Percentiles rank a stretch among this genome's conserved stretches.
These are phyloP conservation scores for Cryptosporidium bovis DNA, from an alignment of 169 alveolate genomes.

Conservation along the genomic window DNA sequence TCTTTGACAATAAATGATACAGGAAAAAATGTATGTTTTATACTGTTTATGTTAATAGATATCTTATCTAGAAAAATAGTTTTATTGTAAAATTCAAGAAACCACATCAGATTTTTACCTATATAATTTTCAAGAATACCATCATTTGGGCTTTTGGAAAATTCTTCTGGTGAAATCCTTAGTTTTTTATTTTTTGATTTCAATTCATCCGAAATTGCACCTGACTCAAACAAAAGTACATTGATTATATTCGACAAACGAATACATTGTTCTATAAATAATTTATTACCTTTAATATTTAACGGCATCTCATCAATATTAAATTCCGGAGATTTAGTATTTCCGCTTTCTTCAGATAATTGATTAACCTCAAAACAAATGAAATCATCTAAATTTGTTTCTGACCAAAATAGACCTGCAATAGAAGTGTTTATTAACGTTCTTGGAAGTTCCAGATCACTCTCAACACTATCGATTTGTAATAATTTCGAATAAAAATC, in stretches of 20 bases:
- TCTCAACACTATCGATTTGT: neutral
- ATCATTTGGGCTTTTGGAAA: neutral
- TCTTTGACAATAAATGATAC: constrained; percentile 35
- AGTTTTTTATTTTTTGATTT: neutral
- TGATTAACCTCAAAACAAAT: neutral
- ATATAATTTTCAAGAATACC: constrained; percentile 5
- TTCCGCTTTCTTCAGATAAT: neutral
- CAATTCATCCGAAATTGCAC: neutral
- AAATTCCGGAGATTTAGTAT: neutral
- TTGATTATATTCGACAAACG: constrained; percentile 17
- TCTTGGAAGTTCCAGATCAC: constrained; percentile 33
- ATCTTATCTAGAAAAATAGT: constrained; percentile 29
- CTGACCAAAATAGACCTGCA: constrained; percentile 44
- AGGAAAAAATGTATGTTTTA: constrained; percentile 49
- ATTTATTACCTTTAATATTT: neutral
- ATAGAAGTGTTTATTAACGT: constrained; percentile 47
- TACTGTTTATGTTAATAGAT: neutral
- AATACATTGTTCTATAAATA: constrained; percentile 33
- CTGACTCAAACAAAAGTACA: constrained; percentile 7
- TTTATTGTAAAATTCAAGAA: constrained; percentile 64
- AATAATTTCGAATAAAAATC: constrained; percentile 1
- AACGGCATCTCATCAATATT: neutral
- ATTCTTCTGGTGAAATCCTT: neutral
- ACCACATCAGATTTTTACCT: constrained; percentile 56
- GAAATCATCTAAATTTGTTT: constrained; percentile 12